These are phyloP conservation scores for Gautieria morchelliformis DNA, from an alignment of 768 basidiomycete species.

Conservation along the genomic window DNA sequence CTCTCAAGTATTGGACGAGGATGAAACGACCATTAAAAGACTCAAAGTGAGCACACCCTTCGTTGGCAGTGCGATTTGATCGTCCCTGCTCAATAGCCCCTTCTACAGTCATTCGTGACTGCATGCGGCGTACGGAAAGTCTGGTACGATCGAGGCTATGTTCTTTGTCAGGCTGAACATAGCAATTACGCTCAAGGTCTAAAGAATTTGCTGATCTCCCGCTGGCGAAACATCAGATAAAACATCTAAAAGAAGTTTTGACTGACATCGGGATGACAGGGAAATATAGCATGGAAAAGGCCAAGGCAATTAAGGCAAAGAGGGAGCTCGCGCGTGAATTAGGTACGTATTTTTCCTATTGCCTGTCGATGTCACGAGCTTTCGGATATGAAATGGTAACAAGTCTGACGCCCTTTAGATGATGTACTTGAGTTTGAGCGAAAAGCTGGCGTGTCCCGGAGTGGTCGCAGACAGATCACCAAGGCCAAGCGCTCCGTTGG, in stretches of 20 bases:
- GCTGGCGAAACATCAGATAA: slow-evolving; percentile 51
- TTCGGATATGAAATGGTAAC: not conserved
- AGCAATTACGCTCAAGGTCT: slow-evolving; percentile 9
- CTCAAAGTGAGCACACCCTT: slow-evolving; percentile 44
- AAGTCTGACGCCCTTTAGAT: slow-evolving; percentile 31
- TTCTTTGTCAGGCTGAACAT: not conserved
- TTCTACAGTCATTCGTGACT: slow-evolving; percentile 46
- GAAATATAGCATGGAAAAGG: slow-evolving; percentile 70
- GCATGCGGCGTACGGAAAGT: slow-evolving; percentile 72
- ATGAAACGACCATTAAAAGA: slow-evolving; percentile 66
- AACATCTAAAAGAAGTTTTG: slow-evolving; percentile 53
- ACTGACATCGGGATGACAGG: slow-evolving; percentile 73
- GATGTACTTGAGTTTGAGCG: slow-evolving; percentile 64
- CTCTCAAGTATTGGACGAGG: slow-evolving; percentile 30
- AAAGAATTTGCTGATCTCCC: slow-evolving; percentile 58
- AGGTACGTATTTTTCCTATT: slow-evolving; percentile 33
- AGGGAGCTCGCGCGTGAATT: slow-evolving; percentile 74
- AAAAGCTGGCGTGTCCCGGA: slow-evolving; percentile 32
- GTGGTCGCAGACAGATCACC: slow-evolving; percentile 16
- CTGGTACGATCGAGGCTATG: slow-evolving; percentile 35
- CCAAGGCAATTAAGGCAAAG: slow-evolving; percentile 60
- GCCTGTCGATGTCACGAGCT: not conserved
- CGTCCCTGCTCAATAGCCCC: not conserved
- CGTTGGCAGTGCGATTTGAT: not conserved
- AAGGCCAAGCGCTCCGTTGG: slow-evolving; percentile 11